Evolutionary conservation across 2,329 filamentous ascomycete genomes (phyloP).

Genomic region (Colletotrichum kahawae): DNA sequence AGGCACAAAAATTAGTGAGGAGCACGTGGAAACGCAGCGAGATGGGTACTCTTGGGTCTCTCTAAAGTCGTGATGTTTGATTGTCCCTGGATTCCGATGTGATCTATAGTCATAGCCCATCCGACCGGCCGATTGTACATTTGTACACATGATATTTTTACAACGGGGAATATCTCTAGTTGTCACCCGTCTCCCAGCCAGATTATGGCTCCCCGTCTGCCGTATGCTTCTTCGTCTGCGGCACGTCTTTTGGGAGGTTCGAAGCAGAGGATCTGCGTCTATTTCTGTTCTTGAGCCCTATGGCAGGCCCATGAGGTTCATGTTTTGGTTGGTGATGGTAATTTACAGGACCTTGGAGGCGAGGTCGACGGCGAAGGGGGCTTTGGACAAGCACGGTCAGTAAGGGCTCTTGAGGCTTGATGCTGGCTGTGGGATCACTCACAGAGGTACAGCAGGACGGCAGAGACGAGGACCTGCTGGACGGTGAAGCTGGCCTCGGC

Average conservation of each 20-base stretch:
- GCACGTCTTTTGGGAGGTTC: not conserved
- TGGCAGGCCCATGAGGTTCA: not conserved
- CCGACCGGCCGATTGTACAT: not conserved
- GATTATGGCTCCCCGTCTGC: not conserved
- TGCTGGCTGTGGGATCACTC: slow-evolving; percentile 38
- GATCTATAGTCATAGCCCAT: slow-evolving; percentile 8
- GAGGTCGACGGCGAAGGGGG: slow-evolving; percentile 63
- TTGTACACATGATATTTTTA: slow-evolving; percentile 21
- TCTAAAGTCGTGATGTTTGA: slow-evolving; percentile 8
- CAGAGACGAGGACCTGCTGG: slow-evolving; percentile 69
- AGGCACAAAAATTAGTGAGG: not conserved
- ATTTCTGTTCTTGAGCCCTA: not conserved
- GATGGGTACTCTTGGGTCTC: not conserved
- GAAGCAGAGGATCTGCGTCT: not conserved
- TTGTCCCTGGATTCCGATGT: not conserved
- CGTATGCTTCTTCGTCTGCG: not conserved
- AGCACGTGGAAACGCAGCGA: not conserved
- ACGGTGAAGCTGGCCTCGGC: slow-evolving; percentile 70
- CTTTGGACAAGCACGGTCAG: slow-evolving; percentile 36
- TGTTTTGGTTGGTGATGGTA: not conserved
- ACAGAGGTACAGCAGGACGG: slow-evolving; percentile 79
- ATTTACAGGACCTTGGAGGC: slow-evolving; percentile 48
- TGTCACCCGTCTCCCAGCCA: not conserved
- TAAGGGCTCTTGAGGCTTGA: not conserved
- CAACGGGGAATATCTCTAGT: not conserved